These are phyloP conservation scores for Powellomyces hirtus DNA, from an alignment of 192 early-diverging fungal genomes.

Conservation along the genomic window DNA sequence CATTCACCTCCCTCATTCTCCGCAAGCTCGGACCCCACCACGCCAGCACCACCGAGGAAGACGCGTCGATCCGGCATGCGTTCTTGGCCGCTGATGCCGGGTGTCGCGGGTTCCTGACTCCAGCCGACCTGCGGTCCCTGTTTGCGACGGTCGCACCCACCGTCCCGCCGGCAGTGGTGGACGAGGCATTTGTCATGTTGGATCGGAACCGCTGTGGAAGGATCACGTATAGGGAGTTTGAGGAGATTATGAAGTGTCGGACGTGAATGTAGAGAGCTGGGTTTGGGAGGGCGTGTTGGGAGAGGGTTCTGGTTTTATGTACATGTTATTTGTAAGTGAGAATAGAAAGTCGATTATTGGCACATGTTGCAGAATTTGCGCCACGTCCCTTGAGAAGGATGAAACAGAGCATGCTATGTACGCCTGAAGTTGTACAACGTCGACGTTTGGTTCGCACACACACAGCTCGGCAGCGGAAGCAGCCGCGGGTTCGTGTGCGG, in stretches of 20 bases:
- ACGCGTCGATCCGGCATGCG: constrained; percentile 28
- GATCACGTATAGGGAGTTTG: constrained; percentile 40
- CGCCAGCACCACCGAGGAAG: background rate
- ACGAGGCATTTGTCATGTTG: constrained; percentile 28
- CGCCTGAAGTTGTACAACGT: no score
- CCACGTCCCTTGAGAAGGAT: no score
- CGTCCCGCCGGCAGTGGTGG: constrained; percentile 14
- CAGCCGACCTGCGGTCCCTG: constrained; percentile 1
- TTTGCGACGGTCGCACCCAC: constrained; percentile 11
- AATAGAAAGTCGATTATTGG: no score
- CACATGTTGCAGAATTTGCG: no score
- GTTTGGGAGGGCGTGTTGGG: no score
- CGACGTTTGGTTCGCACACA: no score
- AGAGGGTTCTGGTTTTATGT: no score
- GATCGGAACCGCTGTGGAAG: constrained; percentile 30
- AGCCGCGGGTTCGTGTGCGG: no score
- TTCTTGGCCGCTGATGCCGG: constrained; percentile 31
- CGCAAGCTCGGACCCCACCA: background rate
- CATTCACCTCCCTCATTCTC: constrained; percentile 27
- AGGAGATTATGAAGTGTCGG: constrained; percentile 27
- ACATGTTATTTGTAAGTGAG: no score
- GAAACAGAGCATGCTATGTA: no score
- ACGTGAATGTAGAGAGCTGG: no score
- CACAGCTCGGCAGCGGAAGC: no score
- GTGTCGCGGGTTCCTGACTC: constrained; percentile 35